These are phyloP conservation scores for Kwoniella newhampshirensis DNA, from an alignment of 768 basidiomycete genomes.

Conservation along the genomic window DNA sequence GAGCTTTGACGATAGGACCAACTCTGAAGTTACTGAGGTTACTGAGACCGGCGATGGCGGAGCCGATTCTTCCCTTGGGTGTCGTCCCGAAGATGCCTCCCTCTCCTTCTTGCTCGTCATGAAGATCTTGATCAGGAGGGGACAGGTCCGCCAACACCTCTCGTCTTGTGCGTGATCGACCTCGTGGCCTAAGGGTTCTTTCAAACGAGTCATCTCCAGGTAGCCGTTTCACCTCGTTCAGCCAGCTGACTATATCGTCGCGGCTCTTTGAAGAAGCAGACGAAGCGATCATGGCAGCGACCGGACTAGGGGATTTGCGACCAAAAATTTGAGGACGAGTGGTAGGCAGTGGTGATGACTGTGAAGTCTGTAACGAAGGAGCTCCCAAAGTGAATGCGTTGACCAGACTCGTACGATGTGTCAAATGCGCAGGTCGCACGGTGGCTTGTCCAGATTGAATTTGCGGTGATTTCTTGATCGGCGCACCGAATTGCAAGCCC, in stretches of 20 bases:
- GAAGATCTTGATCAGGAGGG: conserved; percentile 19
- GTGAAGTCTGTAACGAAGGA: background rate
- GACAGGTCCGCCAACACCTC: conserved; percentile 20
- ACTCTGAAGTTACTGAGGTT: conserved; percentile 25
- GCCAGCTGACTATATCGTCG: conserved; percentile 48
- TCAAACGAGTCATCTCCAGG: conserved; percentile 10
- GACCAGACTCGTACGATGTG: conserved; percentile 10
- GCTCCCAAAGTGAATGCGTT: conserved; percentile 2
- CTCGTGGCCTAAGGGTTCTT: conserved; percentile 3
- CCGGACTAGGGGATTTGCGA: conserved; percentile 29
- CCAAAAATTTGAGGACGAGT: conserved; percentile 4
- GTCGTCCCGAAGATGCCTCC: conserved; percentile 30
- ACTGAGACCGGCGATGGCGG: conserved; percentile 34
- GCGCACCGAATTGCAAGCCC: background rate
- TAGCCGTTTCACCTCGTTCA: conserved; percentile 32
- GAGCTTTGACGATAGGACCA: conserved; percentile 40
- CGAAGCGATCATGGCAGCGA: conserved; percentile 43
- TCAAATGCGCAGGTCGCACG: conserved; percentile 1
- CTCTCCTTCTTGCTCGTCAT: conserved; percentile 22
- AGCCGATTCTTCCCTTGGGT: conserved; percentile 39
- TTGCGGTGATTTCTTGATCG: background rate
- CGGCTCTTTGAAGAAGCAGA: conserved; percentile 41
- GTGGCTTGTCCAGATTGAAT: background rate
- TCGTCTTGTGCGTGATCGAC: conserved; percentile 18
- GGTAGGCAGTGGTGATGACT: conserved; percentile 1